These are phyloP conservation scores for Inosperma sp. DNA, from an alignment of 768 basidiomycete species.

Conservation along the genomic window DNA sequence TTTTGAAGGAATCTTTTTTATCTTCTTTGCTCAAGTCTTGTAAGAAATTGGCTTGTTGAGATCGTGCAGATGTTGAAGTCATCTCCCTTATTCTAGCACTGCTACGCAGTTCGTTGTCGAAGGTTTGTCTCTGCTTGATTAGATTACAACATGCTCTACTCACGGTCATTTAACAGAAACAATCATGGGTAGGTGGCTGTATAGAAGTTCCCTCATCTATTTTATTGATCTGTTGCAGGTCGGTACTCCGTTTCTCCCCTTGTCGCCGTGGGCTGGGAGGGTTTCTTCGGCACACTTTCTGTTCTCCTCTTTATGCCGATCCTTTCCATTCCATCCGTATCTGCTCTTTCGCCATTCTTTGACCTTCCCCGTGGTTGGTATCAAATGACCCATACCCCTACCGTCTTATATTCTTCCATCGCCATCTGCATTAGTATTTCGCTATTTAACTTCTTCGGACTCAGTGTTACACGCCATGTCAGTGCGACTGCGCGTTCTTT, in stretches of 20 bases:
- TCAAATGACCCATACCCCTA: conserved; percentile 78
- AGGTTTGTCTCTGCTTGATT: conserved; percentile 32
- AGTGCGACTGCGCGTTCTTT: conserved; percentile 89
- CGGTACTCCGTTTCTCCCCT: conserved; percentile 83
- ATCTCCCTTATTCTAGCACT: conserved; percentile 47
- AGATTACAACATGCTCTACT: conserved; percentile 9
- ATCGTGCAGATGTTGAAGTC: conserved; percentile 8
- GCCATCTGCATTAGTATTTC: conserved; percentile 75
- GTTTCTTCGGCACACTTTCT: conserved; percentile 81
- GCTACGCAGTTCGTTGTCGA: conserved; percentile 93
- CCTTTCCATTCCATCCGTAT: conserved; percentile 63
- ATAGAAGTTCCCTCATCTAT: background rate
- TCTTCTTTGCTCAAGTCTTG: conserved; percentile 95
- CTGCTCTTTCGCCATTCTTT: conserved; percentile 67
- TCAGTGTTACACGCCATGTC: conserved; percentile 89
- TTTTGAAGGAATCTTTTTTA: conserved; percentile 74
- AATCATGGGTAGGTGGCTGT: conserved; percentile 59
- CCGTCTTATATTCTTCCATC: conserved; percentile 61
- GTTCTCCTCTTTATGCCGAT: conserved; percentile 78
- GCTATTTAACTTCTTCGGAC: conserved; percentile 84
- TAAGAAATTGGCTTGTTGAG: conserved; percentile 35
- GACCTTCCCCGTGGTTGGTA: conserved; percentile 86
- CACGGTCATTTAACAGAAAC: conserved; percentile 51
- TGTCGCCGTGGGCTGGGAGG: conserved; percentile 92
- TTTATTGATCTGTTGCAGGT: conserved; percentile 25